These are phyloP conservation scores for Claviceps sp. DNA, from an alignment of 2,329 filamentous ascomycete species.

Conservation along the genomic window DNA sequence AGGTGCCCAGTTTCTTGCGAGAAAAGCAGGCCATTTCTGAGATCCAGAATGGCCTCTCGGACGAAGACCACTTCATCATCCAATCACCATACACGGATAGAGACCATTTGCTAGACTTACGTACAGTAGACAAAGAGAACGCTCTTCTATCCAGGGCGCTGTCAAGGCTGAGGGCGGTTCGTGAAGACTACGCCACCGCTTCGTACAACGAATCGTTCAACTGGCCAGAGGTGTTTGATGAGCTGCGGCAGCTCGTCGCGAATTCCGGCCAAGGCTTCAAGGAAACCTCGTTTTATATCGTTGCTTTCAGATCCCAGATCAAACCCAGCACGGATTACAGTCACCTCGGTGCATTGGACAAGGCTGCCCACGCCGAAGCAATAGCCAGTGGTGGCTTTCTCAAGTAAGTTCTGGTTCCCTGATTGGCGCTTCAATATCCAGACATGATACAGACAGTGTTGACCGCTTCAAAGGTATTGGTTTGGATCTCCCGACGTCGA, in stretches of 20 bases:
- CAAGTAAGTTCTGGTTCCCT: constrained; percentile 39
- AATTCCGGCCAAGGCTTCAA: constrained; percentile 40
- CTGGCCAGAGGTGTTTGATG: constrained; percentile 49
- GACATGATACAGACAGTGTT: constrained; percentile 5
- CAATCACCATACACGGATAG: constrained; percentile 64
- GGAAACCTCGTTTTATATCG: constrained; percentile 61
- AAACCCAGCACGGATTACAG: constrained; percentile 52
- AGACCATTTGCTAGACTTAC: constrained; percentile 60
- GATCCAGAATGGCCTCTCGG: constrained; percentile 11
- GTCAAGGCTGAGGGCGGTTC: constrained; percentile 45
- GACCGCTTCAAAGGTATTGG: constrained; percentile 55
- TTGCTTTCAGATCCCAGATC: constrained; percentile 68
- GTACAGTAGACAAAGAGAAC: constrained; percentile 49
- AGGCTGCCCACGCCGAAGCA: constrained; percentile 68
- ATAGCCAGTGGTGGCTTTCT: constrained; percentile 66
- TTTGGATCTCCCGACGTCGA: constrained; percentile 61
- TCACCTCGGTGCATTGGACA: constrained; percentile 60
- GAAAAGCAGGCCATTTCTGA: constrained; percentile 14
- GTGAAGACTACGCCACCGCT: constrained; percentile 62
- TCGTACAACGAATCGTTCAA: constrained; percentile 66
- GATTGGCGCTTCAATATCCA: neutral
- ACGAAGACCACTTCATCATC: constrained; percentile 31
- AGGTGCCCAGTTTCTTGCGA: constrained; percentile 13
- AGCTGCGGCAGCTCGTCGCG: constrained; percentile 38
- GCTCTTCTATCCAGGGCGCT: constrained; percentile 61